These are phyloP conservation scores for Fusarium staphyleae DNA, from an alignment of 2,329 filamentous ascomycete genomes.

Conservation along the genomic window DNA sequence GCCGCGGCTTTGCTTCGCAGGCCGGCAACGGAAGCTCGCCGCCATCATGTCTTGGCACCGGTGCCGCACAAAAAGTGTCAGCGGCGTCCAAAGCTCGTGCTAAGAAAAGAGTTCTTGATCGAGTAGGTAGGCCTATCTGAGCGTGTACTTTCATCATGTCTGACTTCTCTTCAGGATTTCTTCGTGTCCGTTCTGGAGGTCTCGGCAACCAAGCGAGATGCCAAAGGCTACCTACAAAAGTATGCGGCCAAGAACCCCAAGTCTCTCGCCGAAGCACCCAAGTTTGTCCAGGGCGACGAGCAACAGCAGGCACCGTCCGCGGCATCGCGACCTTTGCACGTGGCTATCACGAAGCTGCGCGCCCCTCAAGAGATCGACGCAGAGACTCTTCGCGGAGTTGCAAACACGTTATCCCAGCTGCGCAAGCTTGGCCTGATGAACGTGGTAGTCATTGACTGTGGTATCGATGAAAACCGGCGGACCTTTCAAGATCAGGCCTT, in stretches of 20 bases:
- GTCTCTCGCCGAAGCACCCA: slow-evolving; percentile 36
- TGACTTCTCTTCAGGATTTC: slow-evolving; percentile 67
- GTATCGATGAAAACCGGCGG: slow-evolving; percentile 50
- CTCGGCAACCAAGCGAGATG: slow-evolving; percentile 90
- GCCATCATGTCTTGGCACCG: slow-evolving; percentile 22
- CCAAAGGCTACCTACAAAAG: slow-evolving; percentile 87
- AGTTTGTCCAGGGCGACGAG: slow-evolving; percentile 48
- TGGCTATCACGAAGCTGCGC: slow-evolving; percentile 86
- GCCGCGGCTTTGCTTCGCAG: slow-evolving; percentile 25
- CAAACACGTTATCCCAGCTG: slow-evolving; percentile 83
- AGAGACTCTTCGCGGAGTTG: slow-evolving; percentile 74
- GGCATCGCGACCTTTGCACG: slow-evolving; percentile 54
- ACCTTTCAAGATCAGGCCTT: slow-evolving; percentile 69
- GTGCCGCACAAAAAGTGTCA: slow-evolving; percentile 41
- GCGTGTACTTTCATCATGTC: background rate
- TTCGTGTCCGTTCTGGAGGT: slow-evolving; percentile 87
- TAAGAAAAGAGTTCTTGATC: slow-evolving; percentile 45
- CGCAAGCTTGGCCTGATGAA: slow-evolving; percentile 81
- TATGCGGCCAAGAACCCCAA: slow-evolving; percentile 60
- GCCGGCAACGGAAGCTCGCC: slow-evolving; percentile 9
- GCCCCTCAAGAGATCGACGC: slow-evolving; percentile 75
- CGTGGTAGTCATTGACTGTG: slow-evolving; percentile 82
- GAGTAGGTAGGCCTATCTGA: slow-evolving; percentile 35
- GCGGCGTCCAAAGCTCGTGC: slow-evolving; percentile 41
- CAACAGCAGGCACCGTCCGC: slow-evolving; percentile 13